Evolutionary conservation across 2,329 filamentous ascomycete genomes (phyloP), one percentile per base, ranked within the genome.

Genomic region (Penicillium sp.): DNA sequence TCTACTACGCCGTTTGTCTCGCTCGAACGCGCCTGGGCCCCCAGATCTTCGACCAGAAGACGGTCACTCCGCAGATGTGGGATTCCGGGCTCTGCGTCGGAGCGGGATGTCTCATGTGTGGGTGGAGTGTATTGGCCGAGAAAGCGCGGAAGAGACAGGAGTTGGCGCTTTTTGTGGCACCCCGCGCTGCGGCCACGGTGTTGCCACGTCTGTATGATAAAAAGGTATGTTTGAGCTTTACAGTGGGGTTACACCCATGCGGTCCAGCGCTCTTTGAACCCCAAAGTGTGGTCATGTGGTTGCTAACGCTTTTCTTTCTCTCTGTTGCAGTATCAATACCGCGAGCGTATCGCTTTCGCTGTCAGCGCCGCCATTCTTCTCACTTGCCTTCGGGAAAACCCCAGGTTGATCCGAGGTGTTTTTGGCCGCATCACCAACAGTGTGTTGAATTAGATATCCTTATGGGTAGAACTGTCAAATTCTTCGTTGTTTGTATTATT

Each of bases 1-100:
- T 92, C 69, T 95, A 92, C 74, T 95, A 95, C 67, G 85, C 87
- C 25, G 87, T 95, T 3, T 95, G 90, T 66, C 81, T 95, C 0
- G 79, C 84, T 5, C 82, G 90, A 40, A 91, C 86, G 1, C 80
- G 88, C 27, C 54, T 94, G 6, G 90, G 90, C 0, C 90, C 90
- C 0, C 81, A 68, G 30, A 20, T 92, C 11, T 74, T 92, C 22
- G 81, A 83, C n/a, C 75, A 67, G 16, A 78, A 82, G 53, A 69
- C 69, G 1, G 65, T 81, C 22, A 78, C 76, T 27, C 79, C 80
- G 5, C 71, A 78, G 66, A 80, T 79, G 77, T 82, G 79, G 79
- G 80, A 83, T 63, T 74, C 75, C 30, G 76, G 76, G 13, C 65
- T 90, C 9, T 92, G 89, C 62, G 83, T 95, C 9, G 82, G 82